Evolutionary conservation across 2,329 filamentous ascomycete species (phyloP), one percentile per base, ranked within the genome.

Genomic region (Colletotrichum filicis): DNA sequence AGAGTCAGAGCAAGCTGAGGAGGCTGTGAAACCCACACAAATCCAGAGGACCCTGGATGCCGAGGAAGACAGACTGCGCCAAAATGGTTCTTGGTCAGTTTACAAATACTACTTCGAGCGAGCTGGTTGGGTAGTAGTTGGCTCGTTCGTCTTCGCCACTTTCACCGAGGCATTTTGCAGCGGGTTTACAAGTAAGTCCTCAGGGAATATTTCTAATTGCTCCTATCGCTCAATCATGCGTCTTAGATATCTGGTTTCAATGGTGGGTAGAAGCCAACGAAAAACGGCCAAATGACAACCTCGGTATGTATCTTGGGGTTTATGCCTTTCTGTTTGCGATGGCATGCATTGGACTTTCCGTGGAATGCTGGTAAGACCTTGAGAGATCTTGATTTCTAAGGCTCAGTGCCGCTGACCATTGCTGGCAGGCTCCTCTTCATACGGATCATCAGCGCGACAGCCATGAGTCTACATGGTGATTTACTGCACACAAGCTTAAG

Each of bases 221-320:
- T 7, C n/a, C 7, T 5, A 12, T 49, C 1, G 11, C 1, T 24
- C 52, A 35, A 8, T 64, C 26, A 2, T 19, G n/a, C 30, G 1
- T 3, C 16, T 11, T 22, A 70, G 67, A 52, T 3, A 59, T 70
- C 32, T 70, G 67, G 67, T 58, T 70, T 2, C 52, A 70, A 22
- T 70, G 67, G 67, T 70, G 67, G 67, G 62, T 60, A 3, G 67
- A 70, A 53, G 67, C 67, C 32, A 70, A 66, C 30, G 53, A 53
- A 19, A 16, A 35, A 1, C 28, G 57, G 7, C 62, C 67, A n/a
- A 58, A 66, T 28, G 26, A 58, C 14, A 53, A 66, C 12, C 52
- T 70, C 1, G 67, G 67, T 4, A 70, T 42, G 35, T 66, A 66
- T 37, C 59, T 70, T 32, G 67, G 62, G 5, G 62, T 70, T 6